Percentiles rank a stretch among this genome's conserved stretches.
These are phyloP conservation scores for Naganishia onofrii DNA, from an alignment of 768 basidiomycete genomes.

Conservation along the genomic window DNA sequence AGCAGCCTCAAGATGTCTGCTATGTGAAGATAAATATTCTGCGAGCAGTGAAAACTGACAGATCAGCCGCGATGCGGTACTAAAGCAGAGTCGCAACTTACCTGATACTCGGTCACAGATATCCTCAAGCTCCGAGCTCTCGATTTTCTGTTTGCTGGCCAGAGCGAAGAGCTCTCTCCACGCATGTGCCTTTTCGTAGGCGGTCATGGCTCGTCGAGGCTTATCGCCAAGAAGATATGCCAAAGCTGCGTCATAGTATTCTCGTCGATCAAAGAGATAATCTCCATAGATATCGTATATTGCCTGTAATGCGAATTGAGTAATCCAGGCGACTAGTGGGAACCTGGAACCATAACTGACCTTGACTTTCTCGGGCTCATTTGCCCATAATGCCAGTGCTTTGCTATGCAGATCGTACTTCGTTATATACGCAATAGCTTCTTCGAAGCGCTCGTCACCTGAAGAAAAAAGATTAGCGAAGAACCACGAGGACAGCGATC, in stretches of 20 bases:
- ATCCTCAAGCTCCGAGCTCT: slow-evolving; percentile 61
- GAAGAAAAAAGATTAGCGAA: slow-evolving; percentile 15
- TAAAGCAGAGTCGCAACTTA: slow-evolving; percentile 50
- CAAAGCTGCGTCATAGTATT: slow-evolving; percentile 74
- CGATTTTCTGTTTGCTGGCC: slow-evolving; percentile 59
- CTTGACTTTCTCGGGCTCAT: slow-evolving; percentile 61
- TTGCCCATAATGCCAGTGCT: slow-evolving; percentile 73
- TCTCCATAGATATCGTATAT: slow-evolving; percentile 68
- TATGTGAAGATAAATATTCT: slow-evolving; percentile 82
- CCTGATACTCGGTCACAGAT: slow-evolving; percentile 78
- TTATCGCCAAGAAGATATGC: slow-evolving; percentile 71
- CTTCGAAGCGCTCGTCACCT: slow-evolving; percentile 72
- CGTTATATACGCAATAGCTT: slow-evolving; percentile 76
- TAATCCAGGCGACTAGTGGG: not conserved
- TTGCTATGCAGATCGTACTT: slow-evolving; percentile 69
- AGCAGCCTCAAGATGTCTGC: slow-evolving; percentile 74
- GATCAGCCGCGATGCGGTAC: not conserved
- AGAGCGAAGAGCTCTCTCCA: slow-evolving; percentile 92
- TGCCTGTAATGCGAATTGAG: slow-evolving; percentile 28
- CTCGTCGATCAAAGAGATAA: slow-evolving; percentile 78
- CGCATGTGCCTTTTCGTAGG: slow-evolving; percentile 78
- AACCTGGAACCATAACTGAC: slow-evolving; percentile 53
- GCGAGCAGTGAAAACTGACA: not conserved
- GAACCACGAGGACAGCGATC: not conserved
- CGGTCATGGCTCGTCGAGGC: slow-evolving; percentile 72